phyloP scores from a whole-genome alignment of 2,329 filamentous ascomycete species.

The Talaromyces marneffei region DNA sequence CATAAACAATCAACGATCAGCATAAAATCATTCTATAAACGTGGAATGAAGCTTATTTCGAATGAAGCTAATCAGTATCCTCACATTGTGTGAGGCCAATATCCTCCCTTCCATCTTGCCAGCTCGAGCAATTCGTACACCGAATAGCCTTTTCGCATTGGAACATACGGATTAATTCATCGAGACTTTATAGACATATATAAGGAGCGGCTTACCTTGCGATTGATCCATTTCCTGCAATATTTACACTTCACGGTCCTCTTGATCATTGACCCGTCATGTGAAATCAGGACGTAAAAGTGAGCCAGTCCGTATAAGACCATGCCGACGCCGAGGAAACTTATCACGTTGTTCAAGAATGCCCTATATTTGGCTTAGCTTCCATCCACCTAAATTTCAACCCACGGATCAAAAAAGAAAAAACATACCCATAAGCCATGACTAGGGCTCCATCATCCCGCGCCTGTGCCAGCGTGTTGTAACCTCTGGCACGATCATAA shows the following conservation, averaged over 20 bases:
- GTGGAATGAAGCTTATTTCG: background rate
- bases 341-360: slow-evolving; percentile 12
- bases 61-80: background rate
- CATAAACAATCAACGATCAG: background rate
- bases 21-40: too few species aligned
- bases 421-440: slow-evolving; percentile 60
- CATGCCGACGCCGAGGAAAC: slow-evolving; percentile 7
- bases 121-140: slow-evolving; percentile 6
- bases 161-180: background rate
- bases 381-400: background rate
- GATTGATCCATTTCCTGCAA: slow-evolving; percentile 11
- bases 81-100: slow-evolving; percentile 46
- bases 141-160: slow-evolving; percentile 6
- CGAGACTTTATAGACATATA: background rate
- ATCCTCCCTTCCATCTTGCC: slow-evolving; percentile 33
- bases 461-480: slow-evolving; percentile 65
- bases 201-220: background rate
- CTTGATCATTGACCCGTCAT: slow-evolving; percentile 14
- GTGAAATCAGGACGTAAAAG: slow-evolving; percentile 11
- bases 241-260: slow-evolving; percentile 14
- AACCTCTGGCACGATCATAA: slow-evolving; percentile 48
- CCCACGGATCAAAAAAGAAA: background rate
- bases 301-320: slow-evolving; percentile 11
- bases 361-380: background rate
- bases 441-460: slow-evolving; percentile 66